A percentile compares a stretch with the other conserved stretches of the same genome.
phyloP scores from a whole-genome alignment of 768 basidiomycete genomes.

The Pleurotus sapidus region DNA sequence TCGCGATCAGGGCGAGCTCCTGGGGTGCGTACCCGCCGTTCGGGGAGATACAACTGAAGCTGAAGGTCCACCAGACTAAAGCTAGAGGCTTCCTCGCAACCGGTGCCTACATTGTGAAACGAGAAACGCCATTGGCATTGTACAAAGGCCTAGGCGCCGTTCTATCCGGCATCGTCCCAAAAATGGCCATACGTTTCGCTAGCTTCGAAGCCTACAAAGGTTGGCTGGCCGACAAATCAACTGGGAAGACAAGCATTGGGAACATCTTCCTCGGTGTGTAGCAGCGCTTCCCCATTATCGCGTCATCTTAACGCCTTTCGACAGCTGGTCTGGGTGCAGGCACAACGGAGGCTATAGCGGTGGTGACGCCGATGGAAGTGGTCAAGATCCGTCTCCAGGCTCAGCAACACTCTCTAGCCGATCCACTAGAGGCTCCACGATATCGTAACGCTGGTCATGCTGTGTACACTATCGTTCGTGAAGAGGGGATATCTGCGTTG shows the following conservation, averaged over 20 bases:
- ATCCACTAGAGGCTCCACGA: constrained; percentile 89
- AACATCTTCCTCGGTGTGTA: constrained; percentile 82
- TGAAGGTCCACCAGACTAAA: constrained; percentile 61
- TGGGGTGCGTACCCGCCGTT: constrained; percentile 61
- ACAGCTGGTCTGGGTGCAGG: constrained; percentile 93
- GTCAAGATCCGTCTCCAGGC: constrained; percentile 98
- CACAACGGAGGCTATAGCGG: constrained; percentile 89
- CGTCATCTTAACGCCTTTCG: not conserved
- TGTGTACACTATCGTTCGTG: constrained; percentile 88
- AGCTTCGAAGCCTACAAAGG: constrained; percentile 95
- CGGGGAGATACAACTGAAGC: not conserved
- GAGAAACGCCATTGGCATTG: constrained; percentile 92
- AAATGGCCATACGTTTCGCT: constrained; percentile 99
- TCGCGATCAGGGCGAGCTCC: constrained; percentile 73
- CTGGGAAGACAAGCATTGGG: constrained; percentile 77
- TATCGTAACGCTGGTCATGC: constrained; percentile 98
- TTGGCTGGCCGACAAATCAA: constrained; percentile 69
- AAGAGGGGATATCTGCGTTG: constrained; percentile 82
- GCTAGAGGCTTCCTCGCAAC: constrained; percentile 91
- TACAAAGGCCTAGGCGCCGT: constrained; percentile 99
- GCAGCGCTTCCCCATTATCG: not conserved
- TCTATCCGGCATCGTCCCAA: constrained; percentile 94
- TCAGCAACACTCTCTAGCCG: constrained; percentile 94
- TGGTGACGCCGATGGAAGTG: constrained; percentile 99
- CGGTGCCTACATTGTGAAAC: constrained; percentile 78